These are phyloP conservation scores for Fereydounia khargensis DNA, from an alignment of 1,284 basidiomycete species.

Conservation along the genomic window DNA sequence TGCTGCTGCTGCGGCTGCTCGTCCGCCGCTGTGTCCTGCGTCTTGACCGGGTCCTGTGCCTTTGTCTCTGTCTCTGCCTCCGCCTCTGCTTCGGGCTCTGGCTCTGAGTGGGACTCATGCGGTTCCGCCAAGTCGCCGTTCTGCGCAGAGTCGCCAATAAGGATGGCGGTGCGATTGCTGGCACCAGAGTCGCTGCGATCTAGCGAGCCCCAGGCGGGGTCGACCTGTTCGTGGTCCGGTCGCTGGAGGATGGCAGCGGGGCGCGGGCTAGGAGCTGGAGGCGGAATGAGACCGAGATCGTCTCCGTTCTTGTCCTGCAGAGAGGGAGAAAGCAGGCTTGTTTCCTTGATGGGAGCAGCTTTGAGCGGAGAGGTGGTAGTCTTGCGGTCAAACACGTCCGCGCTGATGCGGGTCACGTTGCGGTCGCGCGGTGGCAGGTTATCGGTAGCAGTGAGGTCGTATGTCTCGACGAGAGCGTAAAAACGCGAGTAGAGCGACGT, in stretches of 20 bases:
- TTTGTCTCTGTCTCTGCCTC: no score
- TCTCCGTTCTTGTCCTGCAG: constrained; percentile 2
- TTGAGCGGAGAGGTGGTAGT: no score
- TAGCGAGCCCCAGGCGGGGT: not conserved
- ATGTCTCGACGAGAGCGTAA: constrained; percentile 74
- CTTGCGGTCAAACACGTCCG: no score
- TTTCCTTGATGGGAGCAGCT: no score
- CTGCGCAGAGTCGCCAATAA: not conserved
- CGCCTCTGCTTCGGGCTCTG: no score
- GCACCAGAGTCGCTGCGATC: not conserved
- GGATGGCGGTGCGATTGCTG: not conserved
- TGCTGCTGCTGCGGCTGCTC: no score
- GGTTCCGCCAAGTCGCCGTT: no score
- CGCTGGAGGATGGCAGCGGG: constrained; percentile 22
- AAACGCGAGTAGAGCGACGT: constrained; percentile 88
- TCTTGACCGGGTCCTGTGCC: no score
- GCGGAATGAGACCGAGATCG: constrained; percentile 23
- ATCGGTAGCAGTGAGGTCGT: constrained; percentile 64
- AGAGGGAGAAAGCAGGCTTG: no score
- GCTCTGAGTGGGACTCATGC: no score
- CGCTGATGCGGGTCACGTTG: not conserved
- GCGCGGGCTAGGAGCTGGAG: constrained; percentile 29
- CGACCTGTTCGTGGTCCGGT: constrained; percentile 17
- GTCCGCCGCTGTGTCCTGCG: no score
- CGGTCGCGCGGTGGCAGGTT: constrained; percentile 16